Evolutionary conservation across 192 early-diverging fungal genomes (phyloP), one percentile per base, ranked within the genome.

Genomic region (Coemansia sp.): DNA sequence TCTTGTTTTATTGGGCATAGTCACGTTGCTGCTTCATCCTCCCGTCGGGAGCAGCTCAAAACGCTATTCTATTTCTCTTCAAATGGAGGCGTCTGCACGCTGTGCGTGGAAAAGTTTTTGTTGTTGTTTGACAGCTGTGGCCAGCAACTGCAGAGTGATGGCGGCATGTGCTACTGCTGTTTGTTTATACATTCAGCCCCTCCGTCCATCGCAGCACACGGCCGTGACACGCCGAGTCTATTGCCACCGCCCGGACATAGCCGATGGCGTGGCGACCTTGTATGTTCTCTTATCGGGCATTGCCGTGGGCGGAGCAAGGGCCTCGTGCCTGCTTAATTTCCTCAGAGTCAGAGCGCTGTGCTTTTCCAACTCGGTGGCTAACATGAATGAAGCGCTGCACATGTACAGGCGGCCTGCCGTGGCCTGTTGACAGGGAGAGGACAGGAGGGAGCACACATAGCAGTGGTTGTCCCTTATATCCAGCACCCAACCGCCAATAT

Each of bases 21-120:
- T 60, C 56, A 60, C 56, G 48, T 45, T 60, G 27, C 31, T 19
- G 19, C 36, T 29, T 38, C 45, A 27, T 32, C 35, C 45, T 34
- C 38, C 39, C 36, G 31, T 22, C 35, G 9, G 11, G 39, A 17
- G 11, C 31, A 38, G 26, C 39, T 13, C 36, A 48, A 51, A 40
- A 51, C 48, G 48, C 25, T 40, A 40, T 26, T 17, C 19, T 51
- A 39, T 29, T 38, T 43, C 19, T 16, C 16, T 36, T 36, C 19
- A 38, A 38, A 21, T 21, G 16, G 37, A 21, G 37, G 37, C 34
- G 40, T 38, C 34, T 38, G 33, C 47, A 35, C 47, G 47, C 38
- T 49, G 47, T 40, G 48, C 27, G 47, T 51, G 35, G 37, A 51
- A 51, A 51, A 39, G 36, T 44, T 18, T 38, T 18, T 20, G 12